Evolutionary conservation across 495 filamentous ascomycete species (phyloP), one percentile per base, ranked within the genome.

Genomic region (Aspergillus incahuasiensis): DNA sequence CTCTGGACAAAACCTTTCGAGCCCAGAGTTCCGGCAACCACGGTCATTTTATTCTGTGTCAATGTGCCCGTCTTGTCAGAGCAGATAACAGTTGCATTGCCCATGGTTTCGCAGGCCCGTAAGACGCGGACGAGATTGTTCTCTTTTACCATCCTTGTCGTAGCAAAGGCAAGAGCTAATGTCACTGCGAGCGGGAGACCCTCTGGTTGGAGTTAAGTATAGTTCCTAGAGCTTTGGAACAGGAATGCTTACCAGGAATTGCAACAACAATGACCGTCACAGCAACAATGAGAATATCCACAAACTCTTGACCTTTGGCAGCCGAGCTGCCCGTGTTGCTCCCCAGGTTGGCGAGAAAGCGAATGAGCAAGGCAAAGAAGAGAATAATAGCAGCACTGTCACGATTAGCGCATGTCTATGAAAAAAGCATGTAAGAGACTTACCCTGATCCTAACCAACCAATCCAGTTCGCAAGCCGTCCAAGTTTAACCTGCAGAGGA

Each of bases 1-100:
- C 47, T 70, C 22, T 79, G 77, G 44, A 62, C 67, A 64, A 87
- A 87, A 24, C 72, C 73, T 13, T 73, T 63, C n/a, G 80, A 78
- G 9, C 82, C 82, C 51, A 82, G 67, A 0, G 80, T 79, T 18
- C 85, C 84, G 22, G 84, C 77, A 20, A 87, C 83, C 18, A 88
- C 83, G 2, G 82, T 85, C 85, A 88, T 88, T 59, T 81, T 83
- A 61, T 88, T 88, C 63, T 86, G 81, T 3, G 84, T 87, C n/a
- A 88, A 62, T 18, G 85, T 88, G 22, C 85, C 85, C 8, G 85
- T 88, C 60, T 88, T 88, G 63, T 88, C 85, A 0, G 84, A 86
- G 63, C 85, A 88, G 22, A 88, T 79, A 0, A 83, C 82, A 0
- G 84, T 88, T 3, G 84, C 84, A 60, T 87, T 87, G 25, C 85